Evolutionary conservation across 352 stramenopile genomes (phyloP), one percentile per base, ranked within the genome.

Genomic region (Phytophthora ramorum): DNA sequence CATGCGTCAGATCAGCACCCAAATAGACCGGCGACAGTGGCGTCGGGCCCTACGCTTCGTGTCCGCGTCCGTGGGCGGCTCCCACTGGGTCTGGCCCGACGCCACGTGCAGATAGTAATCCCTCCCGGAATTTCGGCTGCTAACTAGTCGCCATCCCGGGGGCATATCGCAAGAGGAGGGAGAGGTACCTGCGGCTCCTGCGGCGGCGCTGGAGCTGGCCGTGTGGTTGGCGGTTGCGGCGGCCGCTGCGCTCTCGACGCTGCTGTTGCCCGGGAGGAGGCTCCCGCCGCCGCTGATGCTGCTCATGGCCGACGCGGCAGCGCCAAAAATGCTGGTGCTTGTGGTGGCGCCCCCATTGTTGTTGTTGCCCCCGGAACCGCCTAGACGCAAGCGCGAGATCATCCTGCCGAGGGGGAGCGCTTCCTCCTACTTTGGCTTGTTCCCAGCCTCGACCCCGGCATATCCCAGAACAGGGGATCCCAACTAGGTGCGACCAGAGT

Each of bases 41-140:
- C 12, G 37, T 55, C 32, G 45, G 40, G 35, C 44, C 71, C 47
- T 79, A 83, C 78, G 72, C 73, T 86, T 89, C 35, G 83, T 78
- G 41, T 94, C 83, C 17, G 73, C 74, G 35, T 89, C 82, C 7
- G 79, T 91, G 24, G 85, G 85, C 24, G 69, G 76, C 14, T 87
- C 78, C 85, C 85, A 94, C 52, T 92, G 85, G 47, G 71, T 88
- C 22, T 87, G 71, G 35, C 82, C 81, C 37, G 81, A 86, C 13
- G 83, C 67, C 40, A 94, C 34, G 56, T 94, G 85, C 37, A 94
- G 66, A 67, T 83, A 94, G 45, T 94, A 92, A 46, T 89, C 82
- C 35, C 73, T 78, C 26, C 83, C 83, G 40, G 77, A 83, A 56
- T 89, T 71, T 17, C 86, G 75, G 68, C 83, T 92, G 66, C 75